Evolutionary conservation across 768 basidiomycete species (phyloP), one percentile per base, ranked within the genome.

Genomic region (Lentinula detonsa): DNA sequence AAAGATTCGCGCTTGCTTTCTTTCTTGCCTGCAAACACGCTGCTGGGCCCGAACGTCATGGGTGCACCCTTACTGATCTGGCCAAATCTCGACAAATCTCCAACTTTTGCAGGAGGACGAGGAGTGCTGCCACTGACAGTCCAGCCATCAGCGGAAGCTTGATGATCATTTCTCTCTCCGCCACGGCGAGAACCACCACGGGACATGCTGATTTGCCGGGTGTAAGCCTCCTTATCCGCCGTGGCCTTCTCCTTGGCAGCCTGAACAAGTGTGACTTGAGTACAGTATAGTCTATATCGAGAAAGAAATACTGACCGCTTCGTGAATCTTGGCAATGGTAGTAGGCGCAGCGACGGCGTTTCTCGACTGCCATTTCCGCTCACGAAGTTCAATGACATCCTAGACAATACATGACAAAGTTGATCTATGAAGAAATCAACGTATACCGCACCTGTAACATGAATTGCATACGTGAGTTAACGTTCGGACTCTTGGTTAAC

Each of bases 121-220:
- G 81, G 66, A 39, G 81, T 57, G 42, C 75, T 74, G 33, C 75
- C 71, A 40, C 77, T 75, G 18, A 87, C 86, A 39, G 90, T 84
- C 95, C 95, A 98, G n/a, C 92, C 92, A 62, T 98, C 95, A 34
- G 88, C 81, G 31, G 85, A 86, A 59, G 80, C 75, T 15, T 62
- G 75, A 51, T 76, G 77, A 10, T 82, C 81, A 48, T 78, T 81
- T 62, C 88, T 82, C 7, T 91, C 84, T 16, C 84, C 86, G 42
- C 95, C 96, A 46, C 94, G 88, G 57, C 93, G 84, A 59, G 95
- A 98, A 42, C 93, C 93, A 42, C 90, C 88, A 42, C 95, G 88
- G 28, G 93, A 95, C 85, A 96, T 93, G 71, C 83, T 86, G 55
- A 85, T 77, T 51, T 82, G 83, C 2, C 86, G 82, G 34, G 83